These are phyloP conservation scores for Paracamarosporium sp. DNA, from an alignment of 2,329 filamentous ascomycete genomes.

Conservation along the genomic window DNA sequence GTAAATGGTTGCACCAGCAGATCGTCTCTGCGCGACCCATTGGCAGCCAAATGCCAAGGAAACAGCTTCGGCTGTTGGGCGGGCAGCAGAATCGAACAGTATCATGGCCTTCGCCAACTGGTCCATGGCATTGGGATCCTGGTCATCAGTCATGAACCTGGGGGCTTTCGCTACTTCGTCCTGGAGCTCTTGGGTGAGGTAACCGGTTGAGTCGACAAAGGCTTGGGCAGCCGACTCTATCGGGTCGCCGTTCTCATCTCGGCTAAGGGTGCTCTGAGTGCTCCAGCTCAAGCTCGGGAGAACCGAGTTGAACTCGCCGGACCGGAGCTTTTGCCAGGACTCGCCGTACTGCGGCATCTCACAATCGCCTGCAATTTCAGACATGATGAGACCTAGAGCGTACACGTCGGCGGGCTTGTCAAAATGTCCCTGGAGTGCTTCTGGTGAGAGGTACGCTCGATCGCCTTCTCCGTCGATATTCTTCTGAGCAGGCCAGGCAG, in stretches of 20 bases:
- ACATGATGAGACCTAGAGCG: slow-evolving; percentile 89
- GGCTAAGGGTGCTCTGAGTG: slow-evolving; percentile 69
- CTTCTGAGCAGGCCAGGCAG: slow-evolving; percentile 75
- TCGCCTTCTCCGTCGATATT: slow-evolving; percentile 91
- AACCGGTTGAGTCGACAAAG: slow-evolving; percentile 38
- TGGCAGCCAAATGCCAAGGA: slow-evolving; percentile 74
- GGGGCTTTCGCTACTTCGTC: slow-evolving; percentile 73
- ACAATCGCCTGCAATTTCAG: slow-evolving; percentile 94
- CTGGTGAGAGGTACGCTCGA: slow-evolving; percentile 93
- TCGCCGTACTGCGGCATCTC: slow-evolving; percentile 91
- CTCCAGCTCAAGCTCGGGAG: slow-evolving; percentile 86
- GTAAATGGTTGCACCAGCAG: slow-evolving; percentile 90
- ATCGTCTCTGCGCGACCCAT: slow-evolving; percentile 80
- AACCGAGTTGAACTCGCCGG: slow-evolving; percentile 83
- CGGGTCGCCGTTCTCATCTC: slow-evolving; percentile 67
- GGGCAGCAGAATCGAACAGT: slow-evolving; percentile 71
- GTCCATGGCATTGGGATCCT: slow-evolving; percentile 78
- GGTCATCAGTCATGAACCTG: slow-evolving; percentile 83
- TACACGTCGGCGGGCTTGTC: slow-evolving; percentile 95
- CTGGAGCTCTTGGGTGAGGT: slow-evolving; percentile 27
- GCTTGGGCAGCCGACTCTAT: slow-evolving; percentile 33
- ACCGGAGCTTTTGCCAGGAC: slow-evolving; percentile 87
- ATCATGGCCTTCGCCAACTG: slow-evolving; percentile 89
- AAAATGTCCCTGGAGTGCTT: slow-evolving; percentile 84
- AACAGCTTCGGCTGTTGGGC: slow-evolving; percentile 78